phyloP scores from a whole-genome alignment of 208 protist species.

The Porcisia hertigi region DNA sequence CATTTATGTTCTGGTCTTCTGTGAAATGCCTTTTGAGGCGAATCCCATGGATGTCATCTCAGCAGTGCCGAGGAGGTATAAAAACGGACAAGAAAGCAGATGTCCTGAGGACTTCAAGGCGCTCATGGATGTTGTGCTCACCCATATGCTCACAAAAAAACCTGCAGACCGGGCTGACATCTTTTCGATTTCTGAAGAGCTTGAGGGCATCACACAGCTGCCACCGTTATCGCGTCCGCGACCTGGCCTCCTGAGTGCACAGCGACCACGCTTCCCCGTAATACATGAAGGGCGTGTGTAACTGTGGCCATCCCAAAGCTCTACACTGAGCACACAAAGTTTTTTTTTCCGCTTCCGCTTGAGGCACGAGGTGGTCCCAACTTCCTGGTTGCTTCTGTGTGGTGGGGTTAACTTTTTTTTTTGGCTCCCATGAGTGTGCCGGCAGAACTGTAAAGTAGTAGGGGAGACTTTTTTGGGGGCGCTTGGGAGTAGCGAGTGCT shows the following conservation, averaged over 20 bases:
- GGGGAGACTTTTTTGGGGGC: too few relatives aligned
- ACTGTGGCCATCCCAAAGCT: not conserved
- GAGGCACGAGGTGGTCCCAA: not conserved
- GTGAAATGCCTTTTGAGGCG: conserved; percentile 92
- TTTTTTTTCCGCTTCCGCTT: not conserved
- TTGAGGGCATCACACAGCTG: conserved; percentile 42
- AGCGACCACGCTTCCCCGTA: conserved; percentile 49
- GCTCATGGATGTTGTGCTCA: conserved; percentile 54
- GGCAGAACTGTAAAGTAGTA: not conserved
- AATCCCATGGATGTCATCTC: conserved; percentile 65
- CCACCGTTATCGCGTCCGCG: conserved; percentile 31
- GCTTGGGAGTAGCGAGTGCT: too few relatives aligned
- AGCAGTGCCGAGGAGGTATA: conserved; percentile 52
- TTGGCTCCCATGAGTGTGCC: not conserved
- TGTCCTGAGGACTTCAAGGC: conserved; percentile 42
- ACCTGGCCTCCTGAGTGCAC: conserved; percentile 46
- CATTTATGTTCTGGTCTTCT: conserved; percentile 93
- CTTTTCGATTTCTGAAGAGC: conserved; percentile 51
- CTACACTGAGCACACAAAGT: too few relatives aligned
- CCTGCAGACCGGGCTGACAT: conserved; percentile 59
- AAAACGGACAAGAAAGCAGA: conserved; percentile 16
- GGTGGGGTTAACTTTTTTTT: not conserved
- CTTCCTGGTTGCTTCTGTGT: not conserved
- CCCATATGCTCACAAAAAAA: conserved; percentile 63
- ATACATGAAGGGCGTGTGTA: not conserved